Evolutionary conservation across 768 basidiomycete species (phyloP).

Genomic region (Russula foetens): DNA sequence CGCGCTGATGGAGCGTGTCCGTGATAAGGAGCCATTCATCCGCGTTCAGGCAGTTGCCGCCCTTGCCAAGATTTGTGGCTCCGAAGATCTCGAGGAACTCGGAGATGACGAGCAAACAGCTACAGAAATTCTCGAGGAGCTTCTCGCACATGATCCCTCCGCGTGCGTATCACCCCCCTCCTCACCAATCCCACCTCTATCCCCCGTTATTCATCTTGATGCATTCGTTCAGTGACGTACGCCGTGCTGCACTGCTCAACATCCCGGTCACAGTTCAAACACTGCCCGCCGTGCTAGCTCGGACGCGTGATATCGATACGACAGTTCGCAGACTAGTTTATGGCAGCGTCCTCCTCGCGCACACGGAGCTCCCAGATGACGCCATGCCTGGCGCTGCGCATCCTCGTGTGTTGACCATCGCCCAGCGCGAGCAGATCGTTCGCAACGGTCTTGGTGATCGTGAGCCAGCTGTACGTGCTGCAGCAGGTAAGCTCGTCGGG

Average conservation of each 20-base stretch:
- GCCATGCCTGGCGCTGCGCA: conserved; percentile 42
- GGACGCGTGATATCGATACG: conserved; percentile 74
- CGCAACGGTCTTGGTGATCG: conserved; percentile 82
- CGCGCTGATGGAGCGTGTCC: conserved; percentile 59
- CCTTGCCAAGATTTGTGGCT: conserved; percentile 64
- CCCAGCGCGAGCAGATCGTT: conserved; percentile 71
- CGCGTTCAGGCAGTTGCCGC: conserved; percentile 76
- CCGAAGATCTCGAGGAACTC: conserved; percentile 54
- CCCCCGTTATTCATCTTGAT: background rate
- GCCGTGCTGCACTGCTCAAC: conserved; percentile 67
- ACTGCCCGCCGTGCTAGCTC: conserved; percentile 57
- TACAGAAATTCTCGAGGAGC: conserved; percentile 55
- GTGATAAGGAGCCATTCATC: conserved; percentile 72
- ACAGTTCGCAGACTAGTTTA: conserved; percentile 71
- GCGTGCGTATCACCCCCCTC: conserved; percentile 41
- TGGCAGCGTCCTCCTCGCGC: conserved; percentile 43
- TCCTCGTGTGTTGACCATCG: conserved; percentile 54
- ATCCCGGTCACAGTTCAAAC: conserved; percentile 50
- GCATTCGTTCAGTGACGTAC: conserved; percentile 61
- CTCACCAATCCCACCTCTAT: background rate
- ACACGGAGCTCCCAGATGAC: conserved; percentile 23
- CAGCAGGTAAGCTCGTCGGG: conserved; percentile 62
- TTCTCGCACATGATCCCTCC: conserved; percentile 63
- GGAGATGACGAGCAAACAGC: conserved; percentile 45
- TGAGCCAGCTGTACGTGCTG: conserved; percentile 61